Base-by-base conservation (phyloP, 345 rosid species). In the Lumnitzera racemosa region DNA sequence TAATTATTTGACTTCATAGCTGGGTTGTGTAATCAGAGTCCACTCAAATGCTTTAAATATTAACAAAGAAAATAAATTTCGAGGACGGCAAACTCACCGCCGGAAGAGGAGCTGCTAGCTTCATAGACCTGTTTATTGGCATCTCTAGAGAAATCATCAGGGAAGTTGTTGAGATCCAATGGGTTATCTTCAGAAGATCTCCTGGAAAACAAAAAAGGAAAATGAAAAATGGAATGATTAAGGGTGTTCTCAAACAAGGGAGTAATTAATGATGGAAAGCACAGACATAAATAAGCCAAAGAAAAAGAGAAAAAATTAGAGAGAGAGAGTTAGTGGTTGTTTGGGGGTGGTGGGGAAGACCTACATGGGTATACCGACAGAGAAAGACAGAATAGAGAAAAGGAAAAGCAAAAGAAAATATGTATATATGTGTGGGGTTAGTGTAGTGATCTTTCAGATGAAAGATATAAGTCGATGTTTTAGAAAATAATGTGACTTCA, bases 131-230 rank as follows among this genome's bases (percentile, higher is more conserved):
- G 83, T 69, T 74, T 80, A 63, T 72, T 77, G 55, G 72, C 88
- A 66, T 81, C 91, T 66, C 74, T 77, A 64, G 76, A 41, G 74
- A 53, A 76, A 61, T 94, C 99, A 8, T 88, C 97, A 5, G 99
- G 99, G 55, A 94, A 79, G 80, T 90, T 90, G 86, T 94, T 94
- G 83, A 94, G 99, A 78, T 94, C 99, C 65, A 94, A 70, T 11
- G 90, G 86, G 69, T 79, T 94, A 61, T 60, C 78, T 65, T 83
- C 90, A 1, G 87, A 74, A 77, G 95, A 84, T 90, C 97, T 90
- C 81, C 73, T 13, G 12, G n/a, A 57, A 62, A 55, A 5, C 31
- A 46, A 62, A 24, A 63, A 48, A 57, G 13, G 54, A 59, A 59
- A 13, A 46, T 43, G 25, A 56, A 59, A 59, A 13, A 46, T 43